Conservation (phyloP, 2,329 filamentous ascomycete species). For the Aspergillus udagawae region DNA sequence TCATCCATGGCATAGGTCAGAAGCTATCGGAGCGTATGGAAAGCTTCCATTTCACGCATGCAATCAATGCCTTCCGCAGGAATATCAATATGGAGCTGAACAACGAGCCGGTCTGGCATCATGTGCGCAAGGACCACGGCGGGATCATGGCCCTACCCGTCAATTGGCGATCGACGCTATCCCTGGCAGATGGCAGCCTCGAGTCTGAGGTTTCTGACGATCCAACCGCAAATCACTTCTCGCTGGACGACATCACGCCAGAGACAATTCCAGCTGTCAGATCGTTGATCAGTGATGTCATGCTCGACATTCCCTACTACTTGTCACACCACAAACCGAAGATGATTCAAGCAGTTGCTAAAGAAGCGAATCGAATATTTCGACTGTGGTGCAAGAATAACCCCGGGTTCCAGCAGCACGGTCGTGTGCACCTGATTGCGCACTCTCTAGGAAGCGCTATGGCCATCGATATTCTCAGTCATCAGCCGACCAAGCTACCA, state of each 20-base stretch:
- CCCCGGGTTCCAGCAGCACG: constrained; percentile 72
- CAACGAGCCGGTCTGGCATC: constrained; percentile 67
- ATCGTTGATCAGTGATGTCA: constrained; percentile 91
- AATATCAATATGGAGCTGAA: constrained; percentile 81
- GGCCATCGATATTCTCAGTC: constrained; percentile 84
- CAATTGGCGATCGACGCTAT: constrained; percentile 88
- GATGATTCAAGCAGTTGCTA: constrained; percentile 85
- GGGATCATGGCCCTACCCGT: constrained; percentile 92
- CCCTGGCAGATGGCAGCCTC: constrained; percentile 74
- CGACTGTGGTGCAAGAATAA: constrained; percentile 93
- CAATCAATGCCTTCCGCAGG: constrained; percentile 84
- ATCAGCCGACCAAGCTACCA: constrained; percentile 73
- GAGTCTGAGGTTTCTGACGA: constrained; percentile 51
- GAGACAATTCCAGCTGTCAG: constrained; percentile 87
- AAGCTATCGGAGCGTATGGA: constrained; percentile 93
- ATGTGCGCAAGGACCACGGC: constrained; percentile 72
- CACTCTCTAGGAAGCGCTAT: constrained; percentile 94
- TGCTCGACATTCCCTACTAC: constrained; percentile 98
- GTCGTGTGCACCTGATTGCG: constrained; percentile 85
- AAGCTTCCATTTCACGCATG: constrained; percentile 95
- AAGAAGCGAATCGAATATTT: constrained; percentile 94
- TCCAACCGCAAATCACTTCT: constrained; percentile 58
- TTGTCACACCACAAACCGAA: constrained; percentile 93
- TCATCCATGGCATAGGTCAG: constrained; percentile 94
- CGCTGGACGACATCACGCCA: constrained; percentile 85